Evolutionary conservation across 192 early-diverging fungal genomes (phyloP), one percentile per base, ranked within the genome.

Genomic region (Jimgerdemannia lactiflua): DNA sequence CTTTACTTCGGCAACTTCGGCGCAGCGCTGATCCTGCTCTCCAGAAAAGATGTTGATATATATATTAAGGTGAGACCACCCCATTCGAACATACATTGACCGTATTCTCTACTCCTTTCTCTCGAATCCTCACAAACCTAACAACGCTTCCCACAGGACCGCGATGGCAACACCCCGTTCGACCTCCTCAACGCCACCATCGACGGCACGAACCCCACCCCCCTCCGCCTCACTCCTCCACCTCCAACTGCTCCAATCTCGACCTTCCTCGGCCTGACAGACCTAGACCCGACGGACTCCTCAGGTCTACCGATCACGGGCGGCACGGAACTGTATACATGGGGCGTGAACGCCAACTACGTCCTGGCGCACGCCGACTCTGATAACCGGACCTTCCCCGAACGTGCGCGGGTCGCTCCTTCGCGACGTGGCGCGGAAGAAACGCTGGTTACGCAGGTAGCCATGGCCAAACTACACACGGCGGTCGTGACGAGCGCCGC

Each of bases 321-420:
- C 9, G 78, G 73, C 29, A 79, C 78, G 0, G 81, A 83, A 54
- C 71, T 94, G 1, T 95, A 91, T 78, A 92, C 90, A 2, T 95
- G 93, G 93, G 93, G 93, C 40, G 75, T 83, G 39, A 94, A 94
- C 54, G 80, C 89, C 39, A 92, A 91, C 74, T 91, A 89, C 64
- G 84, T 89, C 0, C 84, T 93, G 18, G 92, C 90, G 3, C 91
- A 92, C 42, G 77, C 80, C 3, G 91, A 92, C 71, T 83, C 86
- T 10, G 92, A 95, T 64, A 83, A 90, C 69, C 79, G 92, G 18
- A 74, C 82, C 17, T 80, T 82, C 8, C 93, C 93, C 14, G 92
- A 93, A 76, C 84, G 87, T 17, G 86, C 93, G 43, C 75, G 84
- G 69, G 68, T 87, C 54, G 79, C 75, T 17, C 74, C 44, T 71